phyloP scores from a whole-genome alignment of 2,329 filamentous ascomycete species.

The Aureobasidium pullulans region DNA sequence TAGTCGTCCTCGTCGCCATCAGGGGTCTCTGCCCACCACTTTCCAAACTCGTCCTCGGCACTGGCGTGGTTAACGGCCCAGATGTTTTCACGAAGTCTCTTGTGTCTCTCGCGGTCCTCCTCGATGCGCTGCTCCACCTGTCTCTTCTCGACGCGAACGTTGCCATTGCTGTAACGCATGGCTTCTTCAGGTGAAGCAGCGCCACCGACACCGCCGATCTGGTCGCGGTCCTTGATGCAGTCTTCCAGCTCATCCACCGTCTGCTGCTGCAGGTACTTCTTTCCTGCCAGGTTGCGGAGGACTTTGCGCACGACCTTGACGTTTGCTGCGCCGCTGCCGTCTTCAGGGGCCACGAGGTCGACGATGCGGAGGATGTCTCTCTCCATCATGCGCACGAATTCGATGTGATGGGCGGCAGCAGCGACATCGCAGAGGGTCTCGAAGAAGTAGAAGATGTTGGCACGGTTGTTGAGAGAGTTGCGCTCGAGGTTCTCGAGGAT shows the following conservation, averaged over 20 bases:
- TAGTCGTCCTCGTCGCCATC: conserved; percentile 84
- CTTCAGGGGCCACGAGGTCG: conserved; percentile 80
- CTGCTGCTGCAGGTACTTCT: conserved; percentile 65
- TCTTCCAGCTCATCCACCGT: conserved; percentile 75
- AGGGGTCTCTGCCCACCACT: conserved; percentile 79
- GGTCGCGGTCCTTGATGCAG: conserved; percentile 70
- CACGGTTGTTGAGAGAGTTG: conserved; percentile 93
- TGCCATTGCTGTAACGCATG: conserved; percentile 11
- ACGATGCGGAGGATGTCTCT: conserved; percentile 86
- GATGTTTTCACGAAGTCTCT: conserved; percentile 81
- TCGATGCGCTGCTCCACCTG: conserved; percentile 95
- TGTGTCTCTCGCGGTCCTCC: conserved; percentile 91
- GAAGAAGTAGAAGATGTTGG: conserved; percentile 99
- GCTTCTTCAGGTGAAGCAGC: background rate
- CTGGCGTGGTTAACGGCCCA: conserved; percentile 64
- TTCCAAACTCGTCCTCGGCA: conserved; percentile 64
- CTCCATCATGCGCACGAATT: conserved; percentile 92
- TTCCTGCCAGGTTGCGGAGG: conserved; percentile 45
- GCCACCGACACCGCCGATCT: conserved; percentile 20
- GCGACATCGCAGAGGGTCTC: conserved; percentile 89
- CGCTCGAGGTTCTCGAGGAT: conserved; percentile 92
- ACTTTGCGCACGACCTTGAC: conserved; percentile 77
- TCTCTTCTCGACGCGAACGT: conserved; percentile 63
- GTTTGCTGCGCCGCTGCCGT: conserved; percentile 84
- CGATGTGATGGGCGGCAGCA: conserved; percentile 63